Percentiles rank a stretch among this genome's conserved stretches.
phyloP scores from a whole-genome alignment of 75 land plant genomes.

The Gnetum montanum region DNA sequence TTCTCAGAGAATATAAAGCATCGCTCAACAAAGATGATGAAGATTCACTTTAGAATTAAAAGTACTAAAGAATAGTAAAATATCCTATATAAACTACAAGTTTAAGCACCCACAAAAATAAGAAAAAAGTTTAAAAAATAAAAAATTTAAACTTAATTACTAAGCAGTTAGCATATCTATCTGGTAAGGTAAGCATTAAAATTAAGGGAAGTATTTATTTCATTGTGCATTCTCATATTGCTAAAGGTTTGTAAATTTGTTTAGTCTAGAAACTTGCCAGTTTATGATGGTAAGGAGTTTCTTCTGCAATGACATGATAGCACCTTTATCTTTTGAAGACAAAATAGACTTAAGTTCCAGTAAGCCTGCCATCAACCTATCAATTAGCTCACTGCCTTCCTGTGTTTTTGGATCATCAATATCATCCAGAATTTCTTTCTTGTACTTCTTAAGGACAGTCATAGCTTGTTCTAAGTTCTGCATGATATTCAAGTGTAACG shows the following conservation, averaged over 20 bases:
- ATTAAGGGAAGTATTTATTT: no score
- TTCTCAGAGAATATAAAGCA: no score
- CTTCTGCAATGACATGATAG: slow-evolving; percentile 80
- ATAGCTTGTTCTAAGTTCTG: slow-evolving; percentile 89
- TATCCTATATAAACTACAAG: no score
- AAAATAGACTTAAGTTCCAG: slow-evolving; percentile 69
- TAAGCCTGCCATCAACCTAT: slow-evolving; percentile 59
- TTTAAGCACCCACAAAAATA: no score
- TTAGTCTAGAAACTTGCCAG: slow-evolving; percentile 30
- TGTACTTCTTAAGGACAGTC: slow-evolving; percentile 64
- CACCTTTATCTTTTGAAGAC: slow-evolving; percentile 57
- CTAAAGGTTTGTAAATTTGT: background rate
- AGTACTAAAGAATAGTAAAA: no score
- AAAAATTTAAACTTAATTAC: no score
- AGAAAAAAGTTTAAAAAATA: no score
- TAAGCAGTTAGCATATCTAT: no score
- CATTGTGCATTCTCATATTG: no score
- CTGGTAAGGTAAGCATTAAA: no score
- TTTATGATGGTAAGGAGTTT: slow-evolving; percentile 85
- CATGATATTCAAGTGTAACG: background rate
- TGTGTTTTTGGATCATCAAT: slow-evolving; percentile 73
- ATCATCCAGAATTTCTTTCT: slow-evolving; percentile 45
- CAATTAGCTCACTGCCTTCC: slow-evolving; percentile 51
- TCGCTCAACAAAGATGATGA: no score
- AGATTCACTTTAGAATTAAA: no score